Percentiles rank a stretch among this genome's conserved stretches.
These are phyloP conservation scores for Malbranchea cinnamomea DNA, from an alignment of 2,329 filamentous ascomycete species.

Conservation along the genomic window DNA sequence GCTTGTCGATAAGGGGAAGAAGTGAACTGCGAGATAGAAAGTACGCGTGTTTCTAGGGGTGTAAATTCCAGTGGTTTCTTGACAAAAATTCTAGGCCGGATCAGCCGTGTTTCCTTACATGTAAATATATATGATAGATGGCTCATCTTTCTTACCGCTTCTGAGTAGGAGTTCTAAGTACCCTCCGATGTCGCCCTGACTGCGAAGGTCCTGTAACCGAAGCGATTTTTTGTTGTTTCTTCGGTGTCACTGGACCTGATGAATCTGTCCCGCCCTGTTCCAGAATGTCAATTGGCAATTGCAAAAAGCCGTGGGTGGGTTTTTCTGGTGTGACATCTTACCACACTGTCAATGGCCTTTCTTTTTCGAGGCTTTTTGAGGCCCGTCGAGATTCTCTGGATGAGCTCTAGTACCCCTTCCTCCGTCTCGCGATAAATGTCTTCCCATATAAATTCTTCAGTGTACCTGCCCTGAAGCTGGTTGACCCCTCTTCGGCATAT, in stretches of 20 bases:
- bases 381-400: slow-evolving; percentile 48
- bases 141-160: slow-evolving; percentile 34
- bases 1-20: slow-evolving; percentile 86
- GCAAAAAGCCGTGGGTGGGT: slow-evolving; percentile 13
- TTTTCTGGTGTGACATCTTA: slow-evolving; percentile 11
- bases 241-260: slow-evolving; percentile 38
- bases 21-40: slow-evolving; percentile 60
- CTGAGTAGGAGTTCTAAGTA: slow-evolving; percentile 46
- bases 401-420: slow-evolving; percentile 50
- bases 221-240: slow-evolving; percentile 40
- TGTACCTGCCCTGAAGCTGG: slow-evolving; percentile 76
- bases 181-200: slow-evolving; percentile 25
- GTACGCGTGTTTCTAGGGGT: slow-evolving; percentile 71
- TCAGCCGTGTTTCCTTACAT: too few relatives aligned
- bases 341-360: slow-evolving; percentile 24
- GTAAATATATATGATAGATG: too few relatives aligned
- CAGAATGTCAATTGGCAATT: slow-evolving; percentile 11
- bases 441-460: slow-evolving; percentile 85
- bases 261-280: slow-evolving; percentile 20
- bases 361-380: slow-evolving; percentile 52
- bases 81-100: slow-evolving; percentile 44
- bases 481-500: slow-evolving; percentile 83
- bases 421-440: slow-evolving; percentile 55
- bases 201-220: slow-evolving; percentile 29
- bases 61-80: slow-evolving; percentile 93